phyloP scores from a whole-genome alignment of 176 grass and related monocot species.

The Guadua angustifolia region DNA sequence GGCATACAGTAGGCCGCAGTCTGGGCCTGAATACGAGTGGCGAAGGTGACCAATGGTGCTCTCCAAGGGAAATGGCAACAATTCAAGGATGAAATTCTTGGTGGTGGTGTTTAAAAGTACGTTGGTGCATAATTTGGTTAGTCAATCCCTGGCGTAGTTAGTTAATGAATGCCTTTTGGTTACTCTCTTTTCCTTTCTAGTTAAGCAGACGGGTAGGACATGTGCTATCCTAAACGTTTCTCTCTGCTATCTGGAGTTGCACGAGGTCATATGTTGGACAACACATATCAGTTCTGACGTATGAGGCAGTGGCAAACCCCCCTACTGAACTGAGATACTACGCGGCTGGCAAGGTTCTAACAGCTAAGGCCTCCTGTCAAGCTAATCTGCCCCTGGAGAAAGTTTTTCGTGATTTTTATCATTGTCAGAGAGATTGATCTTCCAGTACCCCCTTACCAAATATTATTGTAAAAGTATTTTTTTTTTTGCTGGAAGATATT shows the following conservation, averaged over 20 bases:
- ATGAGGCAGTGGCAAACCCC: background rate
- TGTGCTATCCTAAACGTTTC: background rate
- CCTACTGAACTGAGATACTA: background rate
- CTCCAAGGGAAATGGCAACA: background rate
- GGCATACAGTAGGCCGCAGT: constrained; percentile 47
- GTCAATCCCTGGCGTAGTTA: constrained; percentile 11
- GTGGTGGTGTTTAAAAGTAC: background rate
- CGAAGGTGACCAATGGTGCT: constrained; percentile 38
- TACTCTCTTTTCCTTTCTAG: background rate
- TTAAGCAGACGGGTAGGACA: background rate
- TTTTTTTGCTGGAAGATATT: background rate
- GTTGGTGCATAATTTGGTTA: constrained; percentile 22
- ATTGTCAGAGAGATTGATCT: background rate
- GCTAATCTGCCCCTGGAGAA: background rate
- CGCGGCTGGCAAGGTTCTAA: background rate
- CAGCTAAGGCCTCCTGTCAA: background rate
- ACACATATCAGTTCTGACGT: constrained; percentile 10
- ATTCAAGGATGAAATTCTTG: background rate
- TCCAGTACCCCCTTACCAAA: background rate
- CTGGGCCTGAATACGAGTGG: constrained; percentile 73
- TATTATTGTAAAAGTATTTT: constrained; percentile 5
- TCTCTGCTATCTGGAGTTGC: background rate
- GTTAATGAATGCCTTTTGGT: constrained; percentile 13
- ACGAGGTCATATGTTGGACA: background rate
- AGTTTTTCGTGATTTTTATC: background rate